Percentiles rank a stretch among this genome's conserved stretches.
These are phyloP conservation scores for Argentina anserina DNA, from an alignment of 306 rosid species.

Conservation along the genomic window DNA sequence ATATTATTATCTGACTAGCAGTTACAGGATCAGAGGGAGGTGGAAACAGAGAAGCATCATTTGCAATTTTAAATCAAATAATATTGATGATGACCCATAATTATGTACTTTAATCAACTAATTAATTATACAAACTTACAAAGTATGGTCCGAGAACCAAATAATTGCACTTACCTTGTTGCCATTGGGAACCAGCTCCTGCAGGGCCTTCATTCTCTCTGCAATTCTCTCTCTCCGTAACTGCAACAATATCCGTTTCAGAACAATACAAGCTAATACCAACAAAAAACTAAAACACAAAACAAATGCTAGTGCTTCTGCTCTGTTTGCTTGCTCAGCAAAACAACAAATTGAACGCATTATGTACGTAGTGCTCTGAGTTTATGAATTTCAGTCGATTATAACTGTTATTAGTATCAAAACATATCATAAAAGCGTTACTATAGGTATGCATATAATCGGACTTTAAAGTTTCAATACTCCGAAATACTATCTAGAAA, in stretches of 20 bases:
- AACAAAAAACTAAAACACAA: background rate
- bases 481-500: background rate
- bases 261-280: background rate
- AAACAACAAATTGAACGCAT: background rate
- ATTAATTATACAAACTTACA: no score
- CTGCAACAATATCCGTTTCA: constrained; percentile 39
- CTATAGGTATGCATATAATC: no score
- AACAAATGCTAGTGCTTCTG: constrained; percentile 12
- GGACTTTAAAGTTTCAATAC: background rate
- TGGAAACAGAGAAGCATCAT: background rate
- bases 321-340: constrained; percentile 8
- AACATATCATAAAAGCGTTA: no score
- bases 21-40: background rate
- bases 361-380: no score
- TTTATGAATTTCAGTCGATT: no score
- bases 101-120: background rate
- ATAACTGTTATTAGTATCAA: no score
- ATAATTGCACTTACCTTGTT: constrained; percentile 57
- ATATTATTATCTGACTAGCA: background rate
- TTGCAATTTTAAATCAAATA: background rate
- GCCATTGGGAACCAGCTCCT: constrained; percentile 94
- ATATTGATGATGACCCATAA: background rate
- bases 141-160: background rate
- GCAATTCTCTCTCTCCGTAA: constrained; percentile 97
- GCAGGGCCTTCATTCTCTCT: constrained; percentile 95